Base-by-base conservation (phyloP, 2,329 filamentous ascomycete genomes). In the Fusarium paranaense region DNA sequence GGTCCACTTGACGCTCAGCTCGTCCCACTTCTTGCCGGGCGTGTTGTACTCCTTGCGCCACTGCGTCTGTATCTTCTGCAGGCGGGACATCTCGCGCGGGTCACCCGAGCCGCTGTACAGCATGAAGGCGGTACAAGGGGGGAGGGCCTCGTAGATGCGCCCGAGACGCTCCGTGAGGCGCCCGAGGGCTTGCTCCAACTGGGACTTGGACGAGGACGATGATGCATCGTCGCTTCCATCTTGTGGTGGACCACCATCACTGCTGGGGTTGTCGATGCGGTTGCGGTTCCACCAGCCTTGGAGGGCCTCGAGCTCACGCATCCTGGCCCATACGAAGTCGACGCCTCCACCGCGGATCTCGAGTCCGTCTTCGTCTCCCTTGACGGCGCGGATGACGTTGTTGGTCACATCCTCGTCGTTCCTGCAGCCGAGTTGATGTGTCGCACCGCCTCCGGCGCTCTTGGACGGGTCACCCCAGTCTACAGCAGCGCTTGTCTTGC, bases 401-500 rank as follows among this genome's bases (percentile, higher is more conserved):
- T 84, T 80, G 42, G 86, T 83, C 13, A 91, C 89, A 16, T 92
- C 89, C 40, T 90, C 88, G 79, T 92, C 90, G 50, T 86, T 87
- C 47, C 82, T 83, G 80, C 90, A 92, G 18, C 87, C 87, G 47
- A 92, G 86, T 38, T 87, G 84, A 71, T 88, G 84, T 5, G 86
- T 90, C 5, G 90, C 89, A 50, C 88, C 88, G 52, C 84, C 86
- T 58, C 89, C 89, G 6, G 86, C 85, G 18, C 89, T 90, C 77
- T 88, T 88, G 62, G 85, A 85, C 16, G 94, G 93, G 69, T 95
- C 93, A 60, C 95, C 96, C 93, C 96, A 98, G 83, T 99, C 97
- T 25, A 98, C 89, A 35, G 97, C 90, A 2, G 93, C 94, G 68
- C 91, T 93, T 1, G 88, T 90, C 81, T 92, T 92, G 72, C 89